Conservation (phyloP, 2,329 filamentous ascomycete genomes). For the Chalaropsis ovoidea region DNA sequence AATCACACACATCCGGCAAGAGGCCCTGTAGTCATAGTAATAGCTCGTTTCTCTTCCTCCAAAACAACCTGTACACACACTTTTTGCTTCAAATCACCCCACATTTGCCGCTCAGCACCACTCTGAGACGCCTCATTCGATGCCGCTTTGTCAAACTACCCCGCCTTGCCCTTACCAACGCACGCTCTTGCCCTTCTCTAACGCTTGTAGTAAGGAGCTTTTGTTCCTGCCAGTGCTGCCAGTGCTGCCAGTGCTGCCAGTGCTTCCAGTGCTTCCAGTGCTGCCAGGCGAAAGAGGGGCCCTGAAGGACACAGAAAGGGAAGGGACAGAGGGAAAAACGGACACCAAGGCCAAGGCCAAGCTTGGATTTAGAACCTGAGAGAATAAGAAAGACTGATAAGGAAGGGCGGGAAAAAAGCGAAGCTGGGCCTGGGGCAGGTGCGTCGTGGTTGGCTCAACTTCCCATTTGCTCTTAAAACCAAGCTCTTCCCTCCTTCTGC, state of each 20-base stretch:
- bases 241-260: no score
- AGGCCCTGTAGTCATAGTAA: neutral
- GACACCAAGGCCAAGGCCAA: neutral
- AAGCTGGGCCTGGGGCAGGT: neutral
- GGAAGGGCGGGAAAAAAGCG: conserved; percentile 3
- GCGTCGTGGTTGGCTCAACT: conserved; percentile 4
- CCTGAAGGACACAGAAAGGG: neutral
- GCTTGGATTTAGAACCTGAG: conserved; percentile 9
- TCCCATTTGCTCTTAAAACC: conserved; percentile 15
- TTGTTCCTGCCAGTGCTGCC: no score
- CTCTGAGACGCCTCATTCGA: conserved; percentile 19
- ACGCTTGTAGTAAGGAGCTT: conserved; percentile 3
- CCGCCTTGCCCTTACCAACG: conserved; percentile 10
- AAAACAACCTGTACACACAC: conserved; percentile 12
- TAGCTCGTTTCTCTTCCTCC: neutral
- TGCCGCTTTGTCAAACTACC: conserved; percentile 13
- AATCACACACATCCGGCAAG: no score
- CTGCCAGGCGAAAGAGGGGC: neutral
- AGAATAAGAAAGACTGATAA: conserved; percentile 11
- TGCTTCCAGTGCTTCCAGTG: no score
- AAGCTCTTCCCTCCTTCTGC: conserved; percentile 15
- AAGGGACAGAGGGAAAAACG: neutral
- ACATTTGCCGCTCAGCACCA: conserved; percentile 17
- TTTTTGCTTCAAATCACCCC: conserved; percentile 16
- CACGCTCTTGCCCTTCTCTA: conserved; percentile 4